These are phyloP conservation scores for Talaromyces pinophilus DNA, from an alignment of 2,329 filamentous ascomycete species.

Conservation along the genomic window DNA sequence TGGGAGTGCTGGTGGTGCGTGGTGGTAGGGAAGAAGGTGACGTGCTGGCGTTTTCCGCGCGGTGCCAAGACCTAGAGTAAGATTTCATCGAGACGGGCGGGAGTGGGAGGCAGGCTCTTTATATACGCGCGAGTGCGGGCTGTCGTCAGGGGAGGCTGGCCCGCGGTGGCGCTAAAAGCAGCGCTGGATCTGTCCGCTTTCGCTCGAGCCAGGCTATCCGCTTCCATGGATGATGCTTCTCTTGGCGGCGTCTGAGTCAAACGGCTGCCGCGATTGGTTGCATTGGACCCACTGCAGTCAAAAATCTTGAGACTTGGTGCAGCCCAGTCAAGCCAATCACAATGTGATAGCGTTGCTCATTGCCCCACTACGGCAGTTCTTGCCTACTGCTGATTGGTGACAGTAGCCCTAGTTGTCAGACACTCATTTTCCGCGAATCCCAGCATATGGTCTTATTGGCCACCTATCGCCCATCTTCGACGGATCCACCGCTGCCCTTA, in stretches of 20 bases:
- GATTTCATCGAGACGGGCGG: slow-evolving; percentile 32
- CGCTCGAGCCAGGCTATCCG: slow-evolving; percentile 1
- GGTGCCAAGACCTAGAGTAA: slow-evolving; percentile 45
- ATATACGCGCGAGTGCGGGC: slow-evolving; percentile 43
- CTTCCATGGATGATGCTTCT: slow-evolving; percentile 28
- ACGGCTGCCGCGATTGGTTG: not conserved
- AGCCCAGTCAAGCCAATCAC: slow-evolving; percentile 27
- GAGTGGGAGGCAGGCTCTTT: slow-evolving; percentile 44
- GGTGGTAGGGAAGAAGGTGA: slow-evolving; percentile 33
- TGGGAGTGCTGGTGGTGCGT: slow-evolving; percentile 26
- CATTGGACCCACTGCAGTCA: not conserved
- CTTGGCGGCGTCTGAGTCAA: slow-evolving; percentile 13
- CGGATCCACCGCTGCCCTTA: slow-evolving; percentile 28
- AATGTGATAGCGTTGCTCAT: slow-evolving; percentile 24
- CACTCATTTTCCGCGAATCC: slow-evolving; percentile 26
- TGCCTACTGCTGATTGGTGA: slow-evolving; percentile 6
- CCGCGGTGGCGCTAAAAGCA: slow-evolving; percentile 43
- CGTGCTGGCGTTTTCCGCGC: slow-evolving; percentile 36
- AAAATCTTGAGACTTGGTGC: not conserved
- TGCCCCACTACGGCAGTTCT: not conserved
- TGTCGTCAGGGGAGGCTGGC: slow-evolving; percentile 42
- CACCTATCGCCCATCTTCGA: not conserved
- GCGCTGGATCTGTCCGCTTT: slow-evolving; percentile 25
- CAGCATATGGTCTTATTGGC: not conserved
- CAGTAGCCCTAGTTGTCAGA: slow-evolving; percentile 23